These are phyloP conservation scores for Clitopilus passeckerianus DNA, from an alignment of 768 basidiomycete genomes.

Conservation along the genomic window DNA sequence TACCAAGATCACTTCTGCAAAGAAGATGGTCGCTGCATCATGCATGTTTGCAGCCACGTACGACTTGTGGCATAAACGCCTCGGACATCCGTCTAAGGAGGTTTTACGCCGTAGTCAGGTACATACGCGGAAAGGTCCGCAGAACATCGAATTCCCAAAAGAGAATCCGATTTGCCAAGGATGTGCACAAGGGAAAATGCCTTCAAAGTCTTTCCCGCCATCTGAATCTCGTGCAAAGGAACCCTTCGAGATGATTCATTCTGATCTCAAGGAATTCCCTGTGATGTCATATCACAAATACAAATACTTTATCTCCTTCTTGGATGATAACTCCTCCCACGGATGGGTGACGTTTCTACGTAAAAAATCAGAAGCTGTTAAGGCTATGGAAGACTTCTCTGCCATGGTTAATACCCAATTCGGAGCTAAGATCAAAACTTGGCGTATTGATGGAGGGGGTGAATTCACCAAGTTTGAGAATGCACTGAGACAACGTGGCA, in stretches of 20 bases:
- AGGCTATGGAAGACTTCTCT: slow-evolving; percentile 2
- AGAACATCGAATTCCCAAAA: not conserved
- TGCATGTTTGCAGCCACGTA: not conserved
- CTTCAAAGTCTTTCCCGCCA: slow-evolving; percentile 6
- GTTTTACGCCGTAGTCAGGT: not conserved
- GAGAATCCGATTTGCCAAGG: not conserved
- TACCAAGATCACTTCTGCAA: not conserved
- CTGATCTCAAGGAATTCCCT: slow-evolving; percentile 14
- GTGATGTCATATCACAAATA: slow-evolving; percentile 11
- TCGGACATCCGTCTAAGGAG: slow-evolving; percentile 2
- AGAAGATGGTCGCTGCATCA: too few species aligned
- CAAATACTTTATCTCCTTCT: slow-evolving; percentile 11
- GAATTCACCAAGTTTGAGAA: not conserved
- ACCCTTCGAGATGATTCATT: slow-evolving; percentile 15
- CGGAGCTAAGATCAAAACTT: not conserved
- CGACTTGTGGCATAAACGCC: slow-evolving; percentile 2
- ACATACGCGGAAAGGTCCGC: not conserved
- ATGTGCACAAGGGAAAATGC: slow-evolving; percentile 15
- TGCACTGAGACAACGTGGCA: not conserved
- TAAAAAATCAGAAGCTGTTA: slow-evolving; percentile 3
- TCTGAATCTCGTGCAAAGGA: slow-evolving; percentile 6
- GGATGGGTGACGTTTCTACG: slow-evolving; percentile 5
- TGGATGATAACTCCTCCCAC: slow-evolving; percentile 11
- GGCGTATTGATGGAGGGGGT: slow-evolving; percentile 10
- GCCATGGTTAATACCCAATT: slow-evolving; percentile 6